Conservation (phyloP, 2,329 filamentous ascomycete genomes). For the Diaporthe citriasiana region DNA sequence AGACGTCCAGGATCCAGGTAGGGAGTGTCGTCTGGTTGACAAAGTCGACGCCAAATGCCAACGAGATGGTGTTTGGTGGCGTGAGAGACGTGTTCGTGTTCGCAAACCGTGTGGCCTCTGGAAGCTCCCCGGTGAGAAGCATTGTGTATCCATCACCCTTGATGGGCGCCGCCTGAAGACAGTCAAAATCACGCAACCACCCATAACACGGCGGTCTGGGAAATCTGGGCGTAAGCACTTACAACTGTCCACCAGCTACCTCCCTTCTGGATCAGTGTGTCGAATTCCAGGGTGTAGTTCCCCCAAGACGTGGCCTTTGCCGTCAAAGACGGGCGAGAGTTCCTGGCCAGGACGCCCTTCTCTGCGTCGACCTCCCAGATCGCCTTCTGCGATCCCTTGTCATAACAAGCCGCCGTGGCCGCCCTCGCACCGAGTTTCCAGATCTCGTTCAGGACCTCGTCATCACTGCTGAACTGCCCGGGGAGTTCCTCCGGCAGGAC, state of each 20-base stretch:
- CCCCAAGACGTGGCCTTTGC: slow-evolving; percentile 45
- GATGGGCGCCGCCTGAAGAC: neutral
- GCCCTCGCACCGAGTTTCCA: slow-evolving; percentile 30
- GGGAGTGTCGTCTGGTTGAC: slow-evolving; percentile 54
- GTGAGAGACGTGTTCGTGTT: slow-evolving; percentile 54
- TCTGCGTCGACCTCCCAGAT: slow-evolving; percentile 28
- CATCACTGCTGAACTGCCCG: slow-evolving; percentile 14
- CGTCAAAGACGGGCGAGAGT: slow-evolving; percentile 50
- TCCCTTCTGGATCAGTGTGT: slow-evolving; percentile 54
- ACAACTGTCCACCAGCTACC: slow-evolving; percentile 57
- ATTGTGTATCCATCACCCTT: slow-evolving; percentile 18
- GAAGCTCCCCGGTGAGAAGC: slow-evolving; percentile 10
- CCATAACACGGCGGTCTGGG: neutral
- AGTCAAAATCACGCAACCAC: neutral
- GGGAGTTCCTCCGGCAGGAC: slow-evolving; percentile 5
- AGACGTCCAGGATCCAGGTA: slow-evolving; percentile 48
- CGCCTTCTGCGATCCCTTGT: slow-evolving; percentile 16
- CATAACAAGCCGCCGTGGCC: slow-evolving; percentile 20
- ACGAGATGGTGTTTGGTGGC: slow-evolving; percentile 53
- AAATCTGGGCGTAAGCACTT: slow-evolving; percentile 16
- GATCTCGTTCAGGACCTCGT: slow-evolving; percentile 17
- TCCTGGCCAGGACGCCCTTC: slow-evolving; percentile 48
- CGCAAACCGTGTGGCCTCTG: slow-evolving; percentile 42
- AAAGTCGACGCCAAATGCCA: slow-evolving; percentile 52
- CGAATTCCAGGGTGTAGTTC: slow-evolving; percentile 56